These are phyloP conservation scores for Mentha longifolia DNA, from an alignment of 257 asterid species.

Conservation along the genomic window DNA sequence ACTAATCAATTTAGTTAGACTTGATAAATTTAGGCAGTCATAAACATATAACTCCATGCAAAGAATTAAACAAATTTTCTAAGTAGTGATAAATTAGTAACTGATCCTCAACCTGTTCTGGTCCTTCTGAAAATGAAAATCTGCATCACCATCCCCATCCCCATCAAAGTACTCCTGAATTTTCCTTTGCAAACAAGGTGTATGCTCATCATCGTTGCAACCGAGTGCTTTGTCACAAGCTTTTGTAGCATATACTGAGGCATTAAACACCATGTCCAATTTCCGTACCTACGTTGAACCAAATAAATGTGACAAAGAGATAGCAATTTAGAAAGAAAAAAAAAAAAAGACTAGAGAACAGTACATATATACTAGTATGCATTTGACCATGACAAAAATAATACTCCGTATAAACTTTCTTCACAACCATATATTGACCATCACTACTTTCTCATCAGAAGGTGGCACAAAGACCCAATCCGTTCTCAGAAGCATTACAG, in stretches of 20 bases:
- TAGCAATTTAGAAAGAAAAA: not conserved
- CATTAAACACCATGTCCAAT: constrained; percentile 70
- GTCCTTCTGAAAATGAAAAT: constrained; percentile 48
- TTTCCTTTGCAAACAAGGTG: constrained; percentile 71
- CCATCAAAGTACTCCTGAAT: constrained; percentile 72
- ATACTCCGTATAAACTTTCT: too few species aligned
- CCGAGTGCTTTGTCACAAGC: constrained; percentile 65
- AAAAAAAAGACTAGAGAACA: too few species aligned
- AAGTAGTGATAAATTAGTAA: not conserved
- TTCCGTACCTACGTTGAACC: constrained; percentile 62
- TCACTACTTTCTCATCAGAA: too few species aligned
- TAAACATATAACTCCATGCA: constrained; percentile 17
- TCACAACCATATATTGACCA: too few species aligned
- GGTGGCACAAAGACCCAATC: too few species aligned
- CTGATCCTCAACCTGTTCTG: constrained; percentile 60
- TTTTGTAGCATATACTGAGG: constrained; percentile 64
- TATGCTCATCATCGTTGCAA: constrained; percentile 64
- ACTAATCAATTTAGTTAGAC: not conserved
- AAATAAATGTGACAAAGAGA: constrained; percentile 20
- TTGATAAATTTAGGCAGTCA: not conserved
- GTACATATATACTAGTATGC: too few species aligned
- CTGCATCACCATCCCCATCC: constrained; percentile 49
- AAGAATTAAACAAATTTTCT: constrained; percentile 7
- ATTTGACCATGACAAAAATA: too few species aligned
- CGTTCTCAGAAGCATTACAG: too few species aligned